Percentiles rank a stretch among this genome's conserved stretches.
Conservation (phyloP, 805 yeast genomes). For the Tetrapisispora fleetii region DNA sequence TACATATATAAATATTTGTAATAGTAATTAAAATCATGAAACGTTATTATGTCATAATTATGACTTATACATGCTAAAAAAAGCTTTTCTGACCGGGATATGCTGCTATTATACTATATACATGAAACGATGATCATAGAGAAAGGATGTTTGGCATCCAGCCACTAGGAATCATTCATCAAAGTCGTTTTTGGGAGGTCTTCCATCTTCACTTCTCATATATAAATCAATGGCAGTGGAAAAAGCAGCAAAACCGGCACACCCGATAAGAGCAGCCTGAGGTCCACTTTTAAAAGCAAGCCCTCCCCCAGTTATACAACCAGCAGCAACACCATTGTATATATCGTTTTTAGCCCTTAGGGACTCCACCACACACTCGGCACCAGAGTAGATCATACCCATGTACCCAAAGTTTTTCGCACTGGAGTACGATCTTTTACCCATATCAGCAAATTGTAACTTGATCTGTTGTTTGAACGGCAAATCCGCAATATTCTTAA, state of each 20-base stretch:
- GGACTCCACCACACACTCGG: constrained; percentile 83
- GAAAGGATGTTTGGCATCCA: not conserved
- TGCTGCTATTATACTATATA: not conserved
- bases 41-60: not conserved
- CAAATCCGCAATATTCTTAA: constrained; percentile 59
- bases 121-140: not conserved
- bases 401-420: constrained; percentile 93
- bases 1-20: constrained; percentile 22
- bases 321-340: constrained; percentile 85
- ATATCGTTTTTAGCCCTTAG: constrained; percentile 84
- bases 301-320: constrained; percentile 96
- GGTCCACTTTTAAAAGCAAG: constrained; percentile 90
- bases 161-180: constrained; percentile 37
- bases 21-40: constrained; percentile 1
- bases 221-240: constrained; percentile 81
- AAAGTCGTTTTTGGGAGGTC: constrained; percentile 84
- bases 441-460: constrained; percentile 87
- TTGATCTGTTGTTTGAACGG: constrained; percentile 92
- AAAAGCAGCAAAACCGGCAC: constrained; percentile 97
- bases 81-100: not conserved
- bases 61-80: not conserved
- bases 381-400: constrained; percentile 85
- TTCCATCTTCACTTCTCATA: constrained; percentile 70
- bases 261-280: constrained; percentile 79
- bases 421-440: constrained; percentile 70